Percentiles rank a stretch among this genome's conserved stretches.
These are phyloP conservation scores for Fusarium solani-melongenae DNA, from an alignment of 2,329 filamentous ascomycete species.

Conservation along the genomic window DNA sequence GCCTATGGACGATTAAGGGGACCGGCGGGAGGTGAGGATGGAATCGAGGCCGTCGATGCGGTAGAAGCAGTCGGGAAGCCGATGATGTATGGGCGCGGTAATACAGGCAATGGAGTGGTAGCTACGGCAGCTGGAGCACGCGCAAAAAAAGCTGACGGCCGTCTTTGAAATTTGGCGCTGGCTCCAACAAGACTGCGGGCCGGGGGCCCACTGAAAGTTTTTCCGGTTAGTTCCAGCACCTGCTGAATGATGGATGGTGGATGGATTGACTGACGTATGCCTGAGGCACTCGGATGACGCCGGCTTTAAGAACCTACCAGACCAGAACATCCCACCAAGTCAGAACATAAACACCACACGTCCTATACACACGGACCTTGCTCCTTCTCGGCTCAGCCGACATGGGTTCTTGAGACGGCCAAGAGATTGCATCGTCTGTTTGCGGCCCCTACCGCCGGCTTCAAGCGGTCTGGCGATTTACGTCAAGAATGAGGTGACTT, in stretches of 20 bases:
- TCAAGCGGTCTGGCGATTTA: constrained; percentile 40
- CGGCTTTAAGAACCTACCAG: neutral
- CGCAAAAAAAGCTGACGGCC: constrained; percentile 50
- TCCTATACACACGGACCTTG: neutral
- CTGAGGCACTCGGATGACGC: constrained; percentile 31
- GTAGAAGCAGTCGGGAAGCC: constrained; percentile 40
- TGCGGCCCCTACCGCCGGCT: constrained; percentile 28
- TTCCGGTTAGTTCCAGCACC: constrained; percentile 35
- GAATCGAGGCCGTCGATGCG: constrained; percentile 43
- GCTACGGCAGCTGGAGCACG: constrained; percentile 47
- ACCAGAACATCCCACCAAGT: neutral
- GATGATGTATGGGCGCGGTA: constrained; percentile 50
- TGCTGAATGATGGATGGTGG: constrained; percentile 1
- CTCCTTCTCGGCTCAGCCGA: neutral
- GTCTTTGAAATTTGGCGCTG: constrained; percentile 46
- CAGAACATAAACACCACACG: neutral
- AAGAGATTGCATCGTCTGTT: constrained; percentile 6
- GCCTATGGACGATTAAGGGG: constrained; percentile 40
- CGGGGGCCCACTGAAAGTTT: constrained; percentile 45
- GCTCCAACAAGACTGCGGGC: constrained; percentile 31
- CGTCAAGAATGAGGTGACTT: constrained; percentile 42
- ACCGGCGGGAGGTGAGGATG: constrained; percentile 35
- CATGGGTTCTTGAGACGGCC: neutral
- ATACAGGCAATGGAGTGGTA: constrained; percentile 25
- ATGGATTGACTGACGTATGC: constrained; percentile 15